Base-by-base conservation (phyloP, 2,329 filamentous ascomycete species). In the Alternaria sp. region DNA sequence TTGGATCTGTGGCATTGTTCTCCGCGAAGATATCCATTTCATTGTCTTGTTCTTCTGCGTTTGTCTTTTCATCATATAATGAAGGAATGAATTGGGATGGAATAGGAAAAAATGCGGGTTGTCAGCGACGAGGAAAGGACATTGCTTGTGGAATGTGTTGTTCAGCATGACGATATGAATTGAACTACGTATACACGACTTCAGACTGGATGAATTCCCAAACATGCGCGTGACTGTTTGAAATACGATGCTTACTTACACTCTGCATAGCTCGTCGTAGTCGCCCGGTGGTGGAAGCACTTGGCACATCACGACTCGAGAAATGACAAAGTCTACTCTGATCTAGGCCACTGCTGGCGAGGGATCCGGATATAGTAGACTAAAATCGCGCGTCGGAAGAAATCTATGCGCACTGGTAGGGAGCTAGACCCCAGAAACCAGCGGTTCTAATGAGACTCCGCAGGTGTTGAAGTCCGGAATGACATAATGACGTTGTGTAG, bases 1-100 rank as follows among this genome's bases (percentile, higher is more conserved):
- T 40, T 54, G 52, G 52, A 54, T 54, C 17, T 36, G 29, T 28
- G 31, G 37, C 31, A 40, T 7, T 33, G 21, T 48, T 21, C 33
- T 49, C 5, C 41, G 52, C 52, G 42, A 39, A 39, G 52, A 54
- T 54, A 54, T 54, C 52, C 52, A 49, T 53, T 53, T 45, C 39
- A 42, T 48, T 33, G 31, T 17, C 21, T 0, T 34, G 8, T 36
- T n/a, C 13, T 36, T 48, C 21, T 48, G 4, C 31, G 14, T 24
- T 11, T 3, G 13, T 34, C 31, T 48, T 21, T 36, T n/a, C 11
- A 24, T 24, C 13, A 36, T 29, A 36, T 48, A 31, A 24, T 48
- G 29, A 40, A 17, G 8, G 23, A n/a, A 34, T 14, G 14, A 28
- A 26, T 4, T 31, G 31, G 14, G 24, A 24, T 7, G 13, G 21